Base-by-base conservation (phyloP, 2,329 filamentous ascomycete species). In the Amauroascus verrucosus region DNA sequence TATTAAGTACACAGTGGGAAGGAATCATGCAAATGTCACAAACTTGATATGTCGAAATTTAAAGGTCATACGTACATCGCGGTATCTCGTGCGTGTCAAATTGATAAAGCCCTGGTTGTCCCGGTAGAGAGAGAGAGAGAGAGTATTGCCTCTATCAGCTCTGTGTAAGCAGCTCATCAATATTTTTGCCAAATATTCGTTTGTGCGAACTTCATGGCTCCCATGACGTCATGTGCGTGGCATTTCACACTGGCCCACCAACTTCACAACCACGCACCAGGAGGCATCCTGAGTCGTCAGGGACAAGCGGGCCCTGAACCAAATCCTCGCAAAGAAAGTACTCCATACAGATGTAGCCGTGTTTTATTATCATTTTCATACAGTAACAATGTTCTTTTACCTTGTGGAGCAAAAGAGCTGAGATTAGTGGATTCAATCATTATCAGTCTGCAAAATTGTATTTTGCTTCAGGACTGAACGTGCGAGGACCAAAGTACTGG, bases 141-240 rank as follows among this genome's bases (percentile, higher is more conserved):
- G 26, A 30, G 9, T 30, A 30, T 9, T 9, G 26, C 26, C 4
- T 30, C 26, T 30, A 5, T 30, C 9, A n/a, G n/a, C 26, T 30
- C 26, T 30, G 9, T 30, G 26, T 9, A 30, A 30, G 9, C 5
- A 9, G 9, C 26, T 30, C 9, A n/a, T 30, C 26, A 5, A 4
- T 4, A 9, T 30, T 30, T 5, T 9, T 30, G 26, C 26, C 4
- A 5, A 30, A 30, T 30, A 30, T 9, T 30, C 26, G 26, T 5
- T 9, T 30, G 5, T 4, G 5, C 24, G 37, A 41, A 40, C n/a
- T n/a, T 11, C 20, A 14, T 30, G 16, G 6, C 1, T 26, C 9
- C 7, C 20, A 37, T 52, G 50, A 52, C 32, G 50, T 52, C 50
- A 40, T 38, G 41, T 52, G 40, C 32, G 50, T 46, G 50, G 41